Conservation (phyloP, 805 yeast genomes). For the Wickerhamomyces mucosus region DNA sequence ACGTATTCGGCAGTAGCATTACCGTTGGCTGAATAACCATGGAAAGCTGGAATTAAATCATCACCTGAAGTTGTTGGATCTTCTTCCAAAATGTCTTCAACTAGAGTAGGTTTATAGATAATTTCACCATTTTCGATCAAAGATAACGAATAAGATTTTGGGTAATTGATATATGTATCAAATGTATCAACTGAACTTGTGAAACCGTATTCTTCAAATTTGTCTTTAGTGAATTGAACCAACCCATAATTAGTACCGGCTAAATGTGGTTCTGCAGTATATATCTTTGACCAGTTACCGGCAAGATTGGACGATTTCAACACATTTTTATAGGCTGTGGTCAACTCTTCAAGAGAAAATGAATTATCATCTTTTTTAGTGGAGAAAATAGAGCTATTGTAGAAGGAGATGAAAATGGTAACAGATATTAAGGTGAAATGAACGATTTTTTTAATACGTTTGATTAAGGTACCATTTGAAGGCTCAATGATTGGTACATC, state of each 20-base stretch:
- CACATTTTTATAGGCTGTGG: constrained; percentile 17
- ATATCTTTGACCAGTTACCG: constrained; percentile 43
- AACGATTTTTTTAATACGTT: not conserved
- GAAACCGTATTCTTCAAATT: constrained; percentile 54
- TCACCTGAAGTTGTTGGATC: constrained; percentile 34
- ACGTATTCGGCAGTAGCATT: constrained; percentile 59
- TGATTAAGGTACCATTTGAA: too few species aligned
- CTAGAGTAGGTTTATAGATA: constrained; percentile 41
- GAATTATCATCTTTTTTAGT: not conserved
- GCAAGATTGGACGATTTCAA: constrained; percentile 27
- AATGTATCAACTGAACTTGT: constrained; percentile 43
- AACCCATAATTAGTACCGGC: constrained; percentile 43
- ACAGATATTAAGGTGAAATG: not conserved
- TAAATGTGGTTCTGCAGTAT: constrained; percentile 45
- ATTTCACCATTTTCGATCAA: constrained; percentile 15
- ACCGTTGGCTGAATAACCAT: constrained; percentile 70
- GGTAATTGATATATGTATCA: constrained; percentile 56
- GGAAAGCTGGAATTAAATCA: constrained; percentile 58
- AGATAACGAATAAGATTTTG: constrained; percentile 35
- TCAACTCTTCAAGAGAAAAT: constrained; percentile 1
- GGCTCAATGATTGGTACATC: too few species aligned
- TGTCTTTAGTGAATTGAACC: constrained; percentile 49
- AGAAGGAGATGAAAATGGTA: not conserved
- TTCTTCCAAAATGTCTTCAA: constrained; percentile 42
- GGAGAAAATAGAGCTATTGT: not conserved